Conservation (phyloP, 768 basidiomycete species). For the Tricholoma flavovirens region DNA sequence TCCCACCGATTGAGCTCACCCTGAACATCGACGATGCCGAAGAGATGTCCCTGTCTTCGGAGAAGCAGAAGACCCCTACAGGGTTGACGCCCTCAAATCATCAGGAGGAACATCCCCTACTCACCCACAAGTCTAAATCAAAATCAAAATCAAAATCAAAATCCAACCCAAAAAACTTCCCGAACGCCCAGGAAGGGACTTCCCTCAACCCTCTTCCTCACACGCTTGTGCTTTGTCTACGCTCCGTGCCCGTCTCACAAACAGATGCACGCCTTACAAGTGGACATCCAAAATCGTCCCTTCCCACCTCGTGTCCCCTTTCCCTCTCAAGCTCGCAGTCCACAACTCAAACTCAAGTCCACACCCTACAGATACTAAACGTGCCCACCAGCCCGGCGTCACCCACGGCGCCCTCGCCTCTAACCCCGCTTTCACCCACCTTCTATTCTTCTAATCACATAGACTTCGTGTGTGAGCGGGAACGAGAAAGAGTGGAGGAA, state of each 20-base stretch:
- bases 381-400: not conserved
- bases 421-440: not conserved
- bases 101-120: too few species aligned
- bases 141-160: too few species aligned
- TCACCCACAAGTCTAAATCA: too few species aligned
- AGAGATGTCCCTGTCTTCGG: too few species aligned
- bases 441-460: not conserved
- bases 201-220: not conserved
- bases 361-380: not conserved
- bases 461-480: not conserved
- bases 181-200: not conserved
- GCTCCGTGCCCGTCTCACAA: not conserved
- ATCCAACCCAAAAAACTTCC: too few species aligned
- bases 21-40: too few species aligned
- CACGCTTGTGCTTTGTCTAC: not conserved
- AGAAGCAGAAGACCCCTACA: too few species aligned
- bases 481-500: not conserved
- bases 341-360: not conserved
- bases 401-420: not conserved
- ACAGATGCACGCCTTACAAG: not conserved
- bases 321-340: not conserved
- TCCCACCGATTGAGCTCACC: not conserved
- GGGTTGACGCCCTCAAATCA: too few species aligned
- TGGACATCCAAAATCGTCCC: not conserved
- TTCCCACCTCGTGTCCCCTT: not conserved